Evolutionary conservation across 2,329 filamentous ascomycete genomes (phyloP), one percentile per base, ranked within the genome.

Genomic region (Trichoderma sp.): DNA sequence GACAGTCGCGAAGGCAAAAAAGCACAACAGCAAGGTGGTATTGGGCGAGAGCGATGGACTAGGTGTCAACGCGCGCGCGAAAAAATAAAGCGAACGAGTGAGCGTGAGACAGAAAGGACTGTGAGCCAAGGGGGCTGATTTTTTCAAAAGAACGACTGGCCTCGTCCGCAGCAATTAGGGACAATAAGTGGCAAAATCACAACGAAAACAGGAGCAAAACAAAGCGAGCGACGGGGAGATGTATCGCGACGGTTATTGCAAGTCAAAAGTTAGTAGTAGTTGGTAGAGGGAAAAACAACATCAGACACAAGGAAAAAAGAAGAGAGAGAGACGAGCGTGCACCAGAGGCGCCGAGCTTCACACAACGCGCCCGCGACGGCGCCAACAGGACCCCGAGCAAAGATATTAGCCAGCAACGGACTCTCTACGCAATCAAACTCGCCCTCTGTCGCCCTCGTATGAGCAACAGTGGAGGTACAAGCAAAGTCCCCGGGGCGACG

Each of bases 301-400:
- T 6, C 21, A 45, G 38, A 59, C 18, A 45, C 41, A 71, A 53
- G 50, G 31, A 60, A 60, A 29, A 45, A 21, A 60, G 24, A 29
- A 67, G 63, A 45, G 21, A 59, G 14, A 27, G 35, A 64, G 27
- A 56, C 31, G 60, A 73, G 71, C 41, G 60, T 71, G 67, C 64
- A 62, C 31, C 18, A 31, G 18, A 50, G 62, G 60, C 45, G 60
- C 71, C 60, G 60, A 64, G 38, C 60, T 53, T 65, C 41, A 73
- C 41, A 53, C 21, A 41, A 29, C 71, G 71, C 71, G 71, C 60
- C 68, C 68, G 56, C 35, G 59, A 62, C 56, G 27, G 56, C 68
- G 56, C 53, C 27, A 72, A 53, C 41, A 63, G 38, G 27, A 35
- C 65, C 65, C 29, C 65, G 50, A 71, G 60, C 11, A 35, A 38